Evolutionary conservation across 371 early-diverging fungal genomes (phyloP).

Genomic region (Batrachochytrium dendrobatidis): DNA sequence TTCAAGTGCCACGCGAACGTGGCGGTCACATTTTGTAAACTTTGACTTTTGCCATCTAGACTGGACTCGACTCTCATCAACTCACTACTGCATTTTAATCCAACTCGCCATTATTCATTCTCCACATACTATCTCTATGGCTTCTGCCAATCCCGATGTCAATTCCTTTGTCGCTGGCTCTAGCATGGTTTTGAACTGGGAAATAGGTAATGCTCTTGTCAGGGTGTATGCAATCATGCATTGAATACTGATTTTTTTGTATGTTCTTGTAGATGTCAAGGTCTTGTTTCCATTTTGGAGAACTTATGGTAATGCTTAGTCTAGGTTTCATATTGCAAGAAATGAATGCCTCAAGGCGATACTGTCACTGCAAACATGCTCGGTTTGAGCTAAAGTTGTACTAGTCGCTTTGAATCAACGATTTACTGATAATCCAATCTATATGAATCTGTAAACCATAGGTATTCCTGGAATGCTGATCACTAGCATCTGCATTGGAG

Average conservation of each 20-base stretch:
- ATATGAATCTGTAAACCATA: not conserved
- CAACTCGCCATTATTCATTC: not conserved
- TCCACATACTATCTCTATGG: not conserved
- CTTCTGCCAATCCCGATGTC: no score
- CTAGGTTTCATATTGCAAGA: not conserved
- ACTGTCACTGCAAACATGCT: not conserved
- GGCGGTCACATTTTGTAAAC: no score
- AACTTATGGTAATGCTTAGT: conserved; percentile 6
- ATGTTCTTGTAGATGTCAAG: conserved; percentile 2
- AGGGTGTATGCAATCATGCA: not conserved
- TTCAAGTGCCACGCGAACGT: no score
- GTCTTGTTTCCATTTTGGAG: conserved; percentile 12
- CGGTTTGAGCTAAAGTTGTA: no score
- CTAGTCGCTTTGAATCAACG: conserved; percentile 1
- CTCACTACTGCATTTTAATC: no score
- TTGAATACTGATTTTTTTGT: not conserved
- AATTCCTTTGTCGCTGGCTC: no score
- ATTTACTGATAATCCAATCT: not conserved
- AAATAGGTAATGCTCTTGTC: conserved; percentile 1
- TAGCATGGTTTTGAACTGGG: conserved; percentile 15
- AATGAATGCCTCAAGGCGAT: not conserved
- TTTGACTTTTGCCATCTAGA: no score
- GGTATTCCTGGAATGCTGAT: not conserved
- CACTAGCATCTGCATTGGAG: not conserved
- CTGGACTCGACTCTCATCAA: no score